These are phyloP conservation scores for Penicillium argentinense DNA, from an alignment of 495 filamentous ascomycete genomes.

Conservation along the genomic window DNA sequence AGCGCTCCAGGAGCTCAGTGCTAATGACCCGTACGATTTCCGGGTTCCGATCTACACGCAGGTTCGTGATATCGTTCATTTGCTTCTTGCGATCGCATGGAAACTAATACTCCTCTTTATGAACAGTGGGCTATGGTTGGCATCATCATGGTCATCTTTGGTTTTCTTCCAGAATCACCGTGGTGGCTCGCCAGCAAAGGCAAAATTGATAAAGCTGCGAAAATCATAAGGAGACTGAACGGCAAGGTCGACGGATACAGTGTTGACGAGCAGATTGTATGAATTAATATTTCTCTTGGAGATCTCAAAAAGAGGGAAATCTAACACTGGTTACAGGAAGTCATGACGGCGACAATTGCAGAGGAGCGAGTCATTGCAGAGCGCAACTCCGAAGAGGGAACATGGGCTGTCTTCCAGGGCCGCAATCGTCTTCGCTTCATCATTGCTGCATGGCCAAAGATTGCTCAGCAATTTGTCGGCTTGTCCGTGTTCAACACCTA, in stretches of 20 bases:
- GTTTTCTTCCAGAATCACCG: slow-evolving; percentile 33
- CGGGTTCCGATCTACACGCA: slow-evolving; percentile 43
- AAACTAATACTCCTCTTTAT: not conserved
- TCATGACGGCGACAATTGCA: slow-evolving; percentile 31
- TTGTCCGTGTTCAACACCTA: slow-evolving; percentile 42
- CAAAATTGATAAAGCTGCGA: slow-evolving; percentile 31
- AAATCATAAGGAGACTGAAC: slow-evolving; percentile 27
- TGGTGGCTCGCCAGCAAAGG: slow-evolving; percentile 41
- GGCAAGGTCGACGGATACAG: slow-evolving; percentile 28
- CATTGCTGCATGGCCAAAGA: slow-evolving; percentile 43
- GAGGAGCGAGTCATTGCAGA: slow-evolving; percentile 33
- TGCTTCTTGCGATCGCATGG: not conserved
- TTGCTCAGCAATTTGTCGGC: slow-evolving; percentile 44
- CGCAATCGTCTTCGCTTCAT: slow-evolving; percentile 39
- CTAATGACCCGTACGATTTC: slow-evolving; percentile 29
- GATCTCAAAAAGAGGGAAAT: not conserved
- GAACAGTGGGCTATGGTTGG: slow-evolving; percentile 38
- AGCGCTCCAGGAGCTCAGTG: slow-evolving; percentile 31
- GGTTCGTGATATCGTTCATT: not conserved
- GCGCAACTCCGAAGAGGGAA: slow-evolving; percentile 25
- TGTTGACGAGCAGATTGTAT: slow-evolving; percentile 34
- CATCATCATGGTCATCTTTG: slow-evolving; percentile 29
- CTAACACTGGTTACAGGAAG: slow-evolving; percentile 12
- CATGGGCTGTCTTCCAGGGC: slow-evolving; percentile 37
- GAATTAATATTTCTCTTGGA: not conserved